phyloP scores from a whole-genome alignment of 176 grass and related monocot species.

The Musa troglodytarum region DNA sequence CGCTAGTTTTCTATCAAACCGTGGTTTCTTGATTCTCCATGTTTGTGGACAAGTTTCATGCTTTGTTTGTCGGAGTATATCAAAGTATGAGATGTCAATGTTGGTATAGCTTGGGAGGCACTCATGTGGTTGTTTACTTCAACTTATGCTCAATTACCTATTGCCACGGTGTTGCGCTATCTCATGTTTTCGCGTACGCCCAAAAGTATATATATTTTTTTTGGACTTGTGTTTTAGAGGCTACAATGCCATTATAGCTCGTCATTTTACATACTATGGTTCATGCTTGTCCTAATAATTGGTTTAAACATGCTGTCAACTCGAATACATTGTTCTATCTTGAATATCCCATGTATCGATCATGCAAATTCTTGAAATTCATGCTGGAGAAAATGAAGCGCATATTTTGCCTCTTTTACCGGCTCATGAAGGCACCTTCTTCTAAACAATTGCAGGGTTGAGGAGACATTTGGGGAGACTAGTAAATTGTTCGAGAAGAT shows the following conservation, averaged over 20 bases:
- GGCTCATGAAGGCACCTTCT: background rate
- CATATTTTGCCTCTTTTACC: no score
- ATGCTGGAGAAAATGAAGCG: background rate
- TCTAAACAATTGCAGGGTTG: background rate
- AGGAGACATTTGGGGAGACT: background rate
- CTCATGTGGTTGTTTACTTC: background rate
- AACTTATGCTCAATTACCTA: background rate
- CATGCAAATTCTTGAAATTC: background rate
- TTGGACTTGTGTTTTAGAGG: no score
- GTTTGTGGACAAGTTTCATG: background rate
- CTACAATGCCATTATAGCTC: no score
- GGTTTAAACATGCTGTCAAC: no score
- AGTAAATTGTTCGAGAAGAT: conserved; percentile 31
- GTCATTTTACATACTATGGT: no score
- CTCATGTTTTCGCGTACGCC: background rate
- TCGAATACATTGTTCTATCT: no score
- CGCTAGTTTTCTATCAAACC: background rate
- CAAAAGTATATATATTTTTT: no score
- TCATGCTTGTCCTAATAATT: no score
- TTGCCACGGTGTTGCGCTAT: background rate
- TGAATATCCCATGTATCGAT: no score
- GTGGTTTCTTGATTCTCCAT: background rate
- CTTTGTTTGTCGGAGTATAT: background rate
- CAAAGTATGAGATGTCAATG: background rate
- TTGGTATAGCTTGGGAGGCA: background rate